Evolutionary conservation across 83 land plant species (phyloP), one percentile per base, ranked within the genome.

Genomic region (Thuja plicata): DNA sequence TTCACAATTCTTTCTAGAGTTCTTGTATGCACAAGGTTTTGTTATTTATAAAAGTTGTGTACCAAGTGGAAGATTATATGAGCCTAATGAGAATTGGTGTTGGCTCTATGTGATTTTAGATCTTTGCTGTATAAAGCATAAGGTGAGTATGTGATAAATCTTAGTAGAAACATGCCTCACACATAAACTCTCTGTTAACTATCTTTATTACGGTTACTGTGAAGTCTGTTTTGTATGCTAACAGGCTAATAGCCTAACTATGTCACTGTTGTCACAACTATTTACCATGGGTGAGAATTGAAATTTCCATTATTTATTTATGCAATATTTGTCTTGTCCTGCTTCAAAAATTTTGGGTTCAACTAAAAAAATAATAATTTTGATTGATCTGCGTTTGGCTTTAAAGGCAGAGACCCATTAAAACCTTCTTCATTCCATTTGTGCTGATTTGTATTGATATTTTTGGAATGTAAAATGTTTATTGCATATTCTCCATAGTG

Each of bases 21-120:
- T 32, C 62, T 84, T 84, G 86, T 84, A 84, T 52, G 86, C 34
- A 84, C 60, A 84, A 50, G 57, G 85, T 82, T 82, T 82, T 40
- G 62, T 35, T 48, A 35, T 84, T 60, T 54, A 34, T 52, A 40
- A 84, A 78, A 16, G 82, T 84, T 84, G 62, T 52, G 86, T 84
- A 54, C 37, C 54, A 40, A 84, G 60, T 84, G 86, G 86, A 84
- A 52, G 86, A 32, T 84, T 12, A 32, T 84, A 48, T 52, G 86
- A 84, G 40, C 62, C 86, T 84, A 84, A 84, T n/a, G 32, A 84
- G 21, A 34, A 50, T 32, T 50, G 35, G 66, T 3, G 19, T 84
- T 50, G 86, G 62, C 21, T 50, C 10, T 15, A 50, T 34, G 37
- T 84, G 35, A 50, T 19, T 84, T 30, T 21, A 52, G 66, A 52